Evolutionary conservation across 1,284 basidiomycete species (phyloP).

Genomic region (Dichomitus squalens): DNA sequence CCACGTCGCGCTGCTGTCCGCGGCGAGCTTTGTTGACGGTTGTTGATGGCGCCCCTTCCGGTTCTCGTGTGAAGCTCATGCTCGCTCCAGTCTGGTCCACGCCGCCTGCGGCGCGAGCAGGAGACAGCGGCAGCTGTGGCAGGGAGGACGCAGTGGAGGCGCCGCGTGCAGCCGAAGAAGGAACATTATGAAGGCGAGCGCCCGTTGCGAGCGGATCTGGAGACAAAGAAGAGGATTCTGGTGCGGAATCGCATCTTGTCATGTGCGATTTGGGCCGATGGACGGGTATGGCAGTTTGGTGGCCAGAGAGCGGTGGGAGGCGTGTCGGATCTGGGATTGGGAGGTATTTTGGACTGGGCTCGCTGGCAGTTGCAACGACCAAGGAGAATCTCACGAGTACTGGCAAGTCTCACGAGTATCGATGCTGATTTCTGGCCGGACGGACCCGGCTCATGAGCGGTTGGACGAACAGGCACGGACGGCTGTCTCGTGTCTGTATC

Average conservation of each 20-base stretch:
- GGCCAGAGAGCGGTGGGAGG: conserved; percentile 6
- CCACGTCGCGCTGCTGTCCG: background rate
- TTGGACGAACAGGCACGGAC: conserved; percentile 23
- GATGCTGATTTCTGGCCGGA: conserved; percentile 7
- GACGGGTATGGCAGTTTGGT: conserved; percentile 28
- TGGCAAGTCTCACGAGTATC: conserved; percentile 24
- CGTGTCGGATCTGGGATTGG: conserved; percentile 18
- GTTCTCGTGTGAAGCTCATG: no score
- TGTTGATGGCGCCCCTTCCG: no score
- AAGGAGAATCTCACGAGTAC: background rate
- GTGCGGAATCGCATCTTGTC: conserved; percentile 23
- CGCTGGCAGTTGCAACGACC: background rate
- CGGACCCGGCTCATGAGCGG: conserved; percentile 2
- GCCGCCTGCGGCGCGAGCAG: no score
- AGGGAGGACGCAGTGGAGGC: background rate
- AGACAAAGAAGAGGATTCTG: conserved; percentile 16
- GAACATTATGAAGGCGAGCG: no score
- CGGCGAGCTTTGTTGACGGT: conserved; percentile 1
- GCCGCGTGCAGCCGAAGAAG: background rate
- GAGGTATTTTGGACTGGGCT: conserved; percentile 5
- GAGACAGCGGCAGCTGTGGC: no score
- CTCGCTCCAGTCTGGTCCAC: no score
- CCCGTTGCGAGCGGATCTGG: conserved; percentile 1
- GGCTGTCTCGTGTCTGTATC: conserved; percentile 30
- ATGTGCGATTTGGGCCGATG: conserved; percentile 24